Evolutionary conservation across 805 yeast species (phyloP), one percentile per base, ranked within the genome.

Genomic region (Soucietia sequanensis): DNA sequence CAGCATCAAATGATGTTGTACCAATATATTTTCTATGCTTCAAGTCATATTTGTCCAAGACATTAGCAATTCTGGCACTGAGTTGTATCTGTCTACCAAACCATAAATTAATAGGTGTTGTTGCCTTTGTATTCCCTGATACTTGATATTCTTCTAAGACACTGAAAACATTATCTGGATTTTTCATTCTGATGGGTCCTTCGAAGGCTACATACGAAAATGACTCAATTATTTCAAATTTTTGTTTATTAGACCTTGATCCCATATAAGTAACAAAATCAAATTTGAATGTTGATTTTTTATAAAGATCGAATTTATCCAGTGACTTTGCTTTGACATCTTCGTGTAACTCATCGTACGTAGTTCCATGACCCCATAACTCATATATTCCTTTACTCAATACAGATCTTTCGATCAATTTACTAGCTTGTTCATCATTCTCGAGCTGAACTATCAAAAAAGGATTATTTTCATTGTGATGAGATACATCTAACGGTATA

Each of bases 1-100:
- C 98, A 2, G 96, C 95, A 48, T 93, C 99, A 60, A 93, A 93
- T 12, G 96, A 87, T 0, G 99, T 93, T 5, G 99, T 93, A 2
- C 99, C 99, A 37, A 87, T 90, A 52, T 84, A 89, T 34, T 80
- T 82, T 51, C 99, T 72, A 48, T 81, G 79, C 54, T 81, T 84
- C 42, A 93, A 69, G 52, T 89, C 96, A 50, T 83, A 86, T 35
- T 70, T 75, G 43, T 91, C 98, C 41, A 88, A 68, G 2, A 81
- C 70, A 19, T 80, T 80, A 7, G 75, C 65, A 4, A 73, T 62
- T 47, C 96, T 72, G 10, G 81, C 80, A 43, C 87, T 76, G 16
- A 68, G 45, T 41, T 71, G 76, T 9, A 93, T 69, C 47, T 76
- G 74, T 52, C 95, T 71, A 0, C 95, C 95, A 58, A 93, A 86